Evolutionary conservation across 495 filamentous ascomycete genomes (phyloP), one percentile per base, ranked within the genome.

Genomic region (Daldinia decipiens): DNA sequence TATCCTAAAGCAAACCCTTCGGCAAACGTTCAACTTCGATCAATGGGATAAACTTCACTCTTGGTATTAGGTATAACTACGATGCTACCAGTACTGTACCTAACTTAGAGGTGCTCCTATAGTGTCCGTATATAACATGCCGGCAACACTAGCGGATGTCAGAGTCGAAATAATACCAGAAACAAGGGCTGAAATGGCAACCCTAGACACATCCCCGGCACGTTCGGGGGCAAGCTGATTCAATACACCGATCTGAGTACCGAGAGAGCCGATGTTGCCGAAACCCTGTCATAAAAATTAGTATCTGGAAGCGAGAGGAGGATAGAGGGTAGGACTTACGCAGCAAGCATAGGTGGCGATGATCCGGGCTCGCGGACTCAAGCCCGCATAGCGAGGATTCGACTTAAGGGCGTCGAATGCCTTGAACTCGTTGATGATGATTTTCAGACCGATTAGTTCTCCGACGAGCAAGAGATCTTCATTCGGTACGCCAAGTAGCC

Each of bases 241-340:
- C 6, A 97, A 81, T 43, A 97, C 91, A 78, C 92, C 92, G 62
- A 94, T 94, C 78, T 96, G 93, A 62, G 91, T 94, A 65, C 92
- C 93, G 39, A 95, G 87, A 38, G 91, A 92, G 53, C 88, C 87
- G 67, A 95, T 89, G 77, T 95, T 96, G 52, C 90, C 92, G 72
- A 93, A 93, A 7, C 90, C 91, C 75, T 77, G 67, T 19, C 36
- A 2, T 53, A 40, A 52, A 60, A 52, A 57, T 76, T 80, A 78
- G 75, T 74, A 57, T 65, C 71, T 38, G 70, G 34, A 77, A 54
- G 60, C 51, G 74, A 71, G 17, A 61, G 70, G 19, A 67, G 55
- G 50, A 64, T 74, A 2, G 68, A 83, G 81, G 13, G 82, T 78
- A 47, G 27, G 39, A 77, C 75, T 77, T 67, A 77, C 75, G 79